Conservation (phyloP, 768 basidiomycete species). For the Hericium coralloides region DNA sequence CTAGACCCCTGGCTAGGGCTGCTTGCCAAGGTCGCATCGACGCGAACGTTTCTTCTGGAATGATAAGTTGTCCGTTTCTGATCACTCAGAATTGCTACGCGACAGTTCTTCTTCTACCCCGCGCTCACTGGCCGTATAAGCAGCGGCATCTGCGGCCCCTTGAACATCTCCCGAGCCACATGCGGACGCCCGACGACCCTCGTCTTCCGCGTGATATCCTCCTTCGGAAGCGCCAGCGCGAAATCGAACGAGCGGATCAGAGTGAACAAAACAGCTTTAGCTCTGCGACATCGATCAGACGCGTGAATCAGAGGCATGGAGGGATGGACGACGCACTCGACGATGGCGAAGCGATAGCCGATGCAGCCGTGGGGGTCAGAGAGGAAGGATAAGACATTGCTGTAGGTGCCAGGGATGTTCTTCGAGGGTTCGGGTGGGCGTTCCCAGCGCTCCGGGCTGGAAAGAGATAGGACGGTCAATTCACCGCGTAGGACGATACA, state of each 20-base stretch:
- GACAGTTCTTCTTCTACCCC: no score
- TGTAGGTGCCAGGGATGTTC: constrained; percentile 8
- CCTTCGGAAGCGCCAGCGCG: constrained; percentile 5
- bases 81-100: no score
- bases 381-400: constrained; percentile 10
- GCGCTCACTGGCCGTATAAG: constrained; percentile 6
- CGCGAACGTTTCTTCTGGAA: no score
- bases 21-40: no score
- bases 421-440: constrained; percentile 3
- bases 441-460: constrained; percentile 16
- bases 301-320: background rate
- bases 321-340: constrained; percentile 5
- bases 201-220: constrained; percentile 1
- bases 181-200: constrained; percentile 10
- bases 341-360: constrained; percentile 12
- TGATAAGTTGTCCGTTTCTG: no score
- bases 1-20: no score
- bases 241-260: constrained; percentile 19
- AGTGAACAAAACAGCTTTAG: constrained; percentile 17
- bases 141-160: constrained; percentile 13
- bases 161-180: background rate
- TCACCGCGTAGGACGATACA: background rate
- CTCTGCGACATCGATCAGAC: constrained; percentile 5
- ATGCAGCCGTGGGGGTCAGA: constrained; percentile 13
- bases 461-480: background rate